Base-by-base conservation (phyloP, 2,329 filamentous ascomycete genomes). In the Neodidymelliopsis sp. region DNA sequence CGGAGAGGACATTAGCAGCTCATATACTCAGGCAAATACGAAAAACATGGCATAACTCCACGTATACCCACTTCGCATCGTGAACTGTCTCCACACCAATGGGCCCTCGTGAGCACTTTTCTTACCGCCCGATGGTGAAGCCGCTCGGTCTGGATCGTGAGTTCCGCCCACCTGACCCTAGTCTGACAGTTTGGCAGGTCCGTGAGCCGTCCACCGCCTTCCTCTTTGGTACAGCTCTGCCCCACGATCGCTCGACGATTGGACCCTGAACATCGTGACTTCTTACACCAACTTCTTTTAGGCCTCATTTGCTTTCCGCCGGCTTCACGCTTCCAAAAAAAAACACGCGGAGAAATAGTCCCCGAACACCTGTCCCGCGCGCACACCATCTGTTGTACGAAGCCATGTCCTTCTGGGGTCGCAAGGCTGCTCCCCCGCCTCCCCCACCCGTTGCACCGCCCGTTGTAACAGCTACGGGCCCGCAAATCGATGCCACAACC, bases 391-490 rank as follows among this genome's bases (percentile, higher is more conserved):
- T 20, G 40, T 25, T 6, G 34, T 19, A 28, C 46, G 38, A 38
- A 47, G n/a, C 42, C 25, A 60, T 60, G 54, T 62, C 53, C n/a
- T 65, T 62, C 49, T 65, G 53, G 46, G 56, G 63, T 42, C 56
- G 60, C 31, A 61, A 60, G 33, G 52, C 58, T 36, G 50, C 56
- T 34, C 49, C 57, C 42, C 83, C 88, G 15, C 82, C 88, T 13
- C 78, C 81, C 31, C 84, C 86, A 37, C 85, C 86, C 20, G 75
- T 78, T 22, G 82, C 84, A 7, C 74, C 80, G 37, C 78, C 40
- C 75, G 79, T 8, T 79, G 80, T 33, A 76, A 88, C 52, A 67
- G 81, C 41, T 76, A 88, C 52, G 63, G 59, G 62, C 10, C 67
- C 67, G 11, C 44, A 65, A 47, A 75, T 80, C 60, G 76, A 77